Conservation (phyloP, 257 asterid species). For the Solanum clarkiae region DNA sequence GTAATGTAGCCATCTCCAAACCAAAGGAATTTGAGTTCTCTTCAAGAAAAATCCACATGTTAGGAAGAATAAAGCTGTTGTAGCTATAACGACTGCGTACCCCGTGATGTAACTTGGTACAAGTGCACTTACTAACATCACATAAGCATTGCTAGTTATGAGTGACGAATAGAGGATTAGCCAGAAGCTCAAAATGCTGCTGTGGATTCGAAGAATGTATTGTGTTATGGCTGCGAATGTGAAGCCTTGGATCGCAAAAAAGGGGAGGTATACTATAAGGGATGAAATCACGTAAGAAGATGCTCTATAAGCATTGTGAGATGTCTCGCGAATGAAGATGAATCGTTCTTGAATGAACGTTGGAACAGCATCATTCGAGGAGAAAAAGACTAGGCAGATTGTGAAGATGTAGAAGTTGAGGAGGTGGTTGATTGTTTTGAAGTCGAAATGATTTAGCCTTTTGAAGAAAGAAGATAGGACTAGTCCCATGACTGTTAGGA, state of each 20-base stretch:
- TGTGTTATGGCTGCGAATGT: constrained; percentile 59
- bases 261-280: constrained; percentile 77
- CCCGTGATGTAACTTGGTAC: constrained; percentile 86
- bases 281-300: constrained; percentile 78
- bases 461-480: constrained; percentile 60
- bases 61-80: constrained; percentile 82
- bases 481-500: constrained; percentile 60
- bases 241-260: constrained; percentile 68
- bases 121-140: constrained; percentile 76
- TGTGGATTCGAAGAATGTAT: constrained; percentile 35
- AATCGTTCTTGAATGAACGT: constrained; percentile 81
- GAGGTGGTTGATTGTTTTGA: constrained; percentile 50
- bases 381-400: constrained; percentile 66
- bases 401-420: constrained; percentile 78
- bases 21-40: constrained; percentile 45
- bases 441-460: constrained; percentile 18
- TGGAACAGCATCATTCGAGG: constrained; percentile 83
- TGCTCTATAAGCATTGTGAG: constrained; percentile 76
- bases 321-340: constrained; percentile 81
- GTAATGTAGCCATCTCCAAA: constrained; percentile 81
- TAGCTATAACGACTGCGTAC: constrained; percentile 79
- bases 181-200: constrained; percentile 50
- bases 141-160: constrained; percentile 78
- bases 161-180: constrained; percentile 65
- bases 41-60: constrained; percentile 85